phyloP scores from a whole-genome alignment of 495 filamentous ascomycete genomes.

The Aspergillus baeticus region DNA sequence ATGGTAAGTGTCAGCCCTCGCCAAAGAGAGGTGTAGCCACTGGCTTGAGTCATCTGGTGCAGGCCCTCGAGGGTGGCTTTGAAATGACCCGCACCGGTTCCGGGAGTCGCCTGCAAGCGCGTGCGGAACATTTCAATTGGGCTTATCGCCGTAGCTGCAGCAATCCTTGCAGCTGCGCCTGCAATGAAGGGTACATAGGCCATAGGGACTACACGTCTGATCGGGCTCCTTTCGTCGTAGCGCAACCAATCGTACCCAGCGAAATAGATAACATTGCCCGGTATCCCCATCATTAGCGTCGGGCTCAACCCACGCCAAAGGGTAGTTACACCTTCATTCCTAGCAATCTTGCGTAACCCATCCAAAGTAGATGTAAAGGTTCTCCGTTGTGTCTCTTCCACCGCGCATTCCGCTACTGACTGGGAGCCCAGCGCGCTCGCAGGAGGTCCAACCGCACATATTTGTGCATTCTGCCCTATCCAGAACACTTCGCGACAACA shows the following conservation, averaged over 20 bases:
- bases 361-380: conserved; percentile 91
- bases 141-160: conserved; percentile 79
- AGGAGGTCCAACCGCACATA: conserved; percentile 65
- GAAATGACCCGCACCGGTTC: conserved; percentile 60
- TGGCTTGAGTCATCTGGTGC: conserved; percentile 69
- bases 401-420: conserved; percentile 67
- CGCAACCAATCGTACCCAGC: conserved; percentile 97
- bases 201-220: conserved; percentile 59
- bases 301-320: conserved; percentile 93
- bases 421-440: conserved; percentile 37
- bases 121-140: conserved; percentile 96
- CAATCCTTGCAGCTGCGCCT: conserved; percentile 70
- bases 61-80: conserved; percentile 72
- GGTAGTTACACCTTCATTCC: conserved; percentile 82
- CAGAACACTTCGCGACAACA: conserved; percentile 98
- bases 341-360: conserved; percentile 91
- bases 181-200: conserved; percentile 75
- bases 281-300: conserved; percentile 90
- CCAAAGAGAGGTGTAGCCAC: conserved; percentile 85
- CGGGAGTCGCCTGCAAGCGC: conserved; percentile 74
- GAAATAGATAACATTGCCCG: conserved; percentile 97
- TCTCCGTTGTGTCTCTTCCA: conserved; percentile 77
- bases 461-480: conserved; percentile 79
- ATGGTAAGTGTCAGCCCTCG: conserved; percentile 88
- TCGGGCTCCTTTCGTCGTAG: conserved; percentile 63